phyloP scores from a whole-genome alignment of 1,284 basidiomycete genomes.

The Pisolithus thermaeus region DNA sequence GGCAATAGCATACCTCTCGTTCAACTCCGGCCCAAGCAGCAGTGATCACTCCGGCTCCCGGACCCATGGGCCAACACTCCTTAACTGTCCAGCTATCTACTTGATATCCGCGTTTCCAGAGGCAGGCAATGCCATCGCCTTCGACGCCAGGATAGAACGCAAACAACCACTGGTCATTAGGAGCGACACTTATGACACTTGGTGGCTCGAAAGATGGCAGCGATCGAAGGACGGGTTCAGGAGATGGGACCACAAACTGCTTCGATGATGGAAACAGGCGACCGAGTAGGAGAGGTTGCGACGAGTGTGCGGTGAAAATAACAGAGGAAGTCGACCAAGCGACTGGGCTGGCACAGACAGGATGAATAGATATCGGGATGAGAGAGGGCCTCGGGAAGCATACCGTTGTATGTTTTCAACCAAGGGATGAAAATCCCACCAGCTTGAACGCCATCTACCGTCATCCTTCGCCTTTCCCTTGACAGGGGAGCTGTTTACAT shows the following conservation, averaged over 20 bases:
- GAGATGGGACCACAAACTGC: slow-evolving; percentile 53
- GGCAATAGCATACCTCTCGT: slow-evolving; percentile 44
- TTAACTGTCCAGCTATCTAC: slow-evolving; percentile 58
- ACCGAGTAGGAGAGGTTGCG: slow-evolving; percentile 52
- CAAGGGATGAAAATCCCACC: slow-evolving; percentile 69
- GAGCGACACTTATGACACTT: slow-evolving; percentile 52
- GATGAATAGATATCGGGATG: background rate
- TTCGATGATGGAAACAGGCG: slow-evolving; percentile 64
- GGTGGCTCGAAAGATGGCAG: slow-evolving; percentile 54
- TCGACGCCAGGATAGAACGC: slow-evolving; percentile 64
- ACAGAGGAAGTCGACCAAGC: slow-evolving; percentile 65
- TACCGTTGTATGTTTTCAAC: slow-evolving; percentile 52
- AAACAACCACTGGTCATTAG: slow-evolving; percentile 59
- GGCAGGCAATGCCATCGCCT: slow-evolving; percentile 51
- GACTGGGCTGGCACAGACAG: slow-evolving; percentile 44
- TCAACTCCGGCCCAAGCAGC: slow-evolving; percentile 55
- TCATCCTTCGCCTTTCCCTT: slow-evolving; percentile 57
- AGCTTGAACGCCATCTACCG: slow-evolving; percentile 50
- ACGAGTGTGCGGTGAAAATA: slow-evolving; percentile 61
- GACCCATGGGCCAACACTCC: slow-evolving; percentile 50
- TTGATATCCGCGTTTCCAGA: slow-evolving; percentile 55
- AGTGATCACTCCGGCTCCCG: slow-evolving; percentile 51
- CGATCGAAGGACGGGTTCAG: slow-evolving; percentile 39
- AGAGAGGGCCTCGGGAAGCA: slow-evolving; percentile 11
- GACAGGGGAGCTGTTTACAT: slow-evolving; percentile 35